Evolutionary conservation across 306 rosid species (phyloP).

Genomic region (Arachis hypogaea): DNA sequence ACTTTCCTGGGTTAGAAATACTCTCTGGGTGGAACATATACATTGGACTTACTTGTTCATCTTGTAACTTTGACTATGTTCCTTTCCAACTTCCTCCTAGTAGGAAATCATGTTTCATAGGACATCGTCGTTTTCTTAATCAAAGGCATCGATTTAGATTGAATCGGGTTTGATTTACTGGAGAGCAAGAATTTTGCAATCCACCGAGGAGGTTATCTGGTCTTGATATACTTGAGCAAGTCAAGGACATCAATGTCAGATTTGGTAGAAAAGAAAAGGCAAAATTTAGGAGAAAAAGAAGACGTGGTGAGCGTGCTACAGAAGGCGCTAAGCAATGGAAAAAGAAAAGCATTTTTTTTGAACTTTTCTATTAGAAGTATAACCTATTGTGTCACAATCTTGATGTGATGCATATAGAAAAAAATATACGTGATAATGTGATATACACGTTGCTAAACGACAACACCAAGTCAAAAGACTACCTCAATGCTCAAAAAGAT

Average conservation of each 20-base stretch:
- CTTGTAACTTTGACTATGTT: not conserved
- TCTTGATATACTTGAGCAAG: not conserved
- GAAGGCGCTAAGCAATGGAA: not conserved
- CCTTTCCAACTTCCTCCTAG: not conserved
- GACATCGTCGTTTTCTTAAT: not conserved
- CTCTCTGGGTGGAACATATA: not conserved
- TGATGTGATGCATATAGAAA: too few relatives aligned
- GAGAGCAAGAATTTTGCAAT: not conserved
- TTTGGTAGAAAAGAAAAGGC: not conserved
- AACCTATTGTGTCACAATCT: too few relatives aligned
- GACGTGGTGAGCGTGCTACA: not conserved
- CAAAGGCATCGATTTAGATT: not conserved
- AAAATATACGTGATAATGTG: too few relatives aligned
- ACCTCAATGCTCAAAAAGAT: too few relatives aligned
- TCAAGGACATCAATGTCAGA: not conserved
- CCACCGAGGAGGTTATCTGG: not conserved
- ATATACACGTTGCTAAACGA: too few relatives aligned
- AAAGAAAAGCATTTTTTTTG: not conserved
- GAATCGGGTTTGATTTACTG: not conserved
- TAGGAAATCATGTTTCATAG: not conserved
- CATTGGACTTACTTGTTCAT: not conserved
- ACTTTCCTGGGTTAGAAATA: not conserved
- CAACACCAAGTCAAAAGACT: too few relatives aligned
- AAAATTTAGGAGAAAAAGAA: not conserved
- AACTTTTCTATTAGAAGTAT: too few relatives aligned